Evolutionary conservation across 257 asterid species (phyloP).

Genomic region (Solanum ossicruentum): DNA sequence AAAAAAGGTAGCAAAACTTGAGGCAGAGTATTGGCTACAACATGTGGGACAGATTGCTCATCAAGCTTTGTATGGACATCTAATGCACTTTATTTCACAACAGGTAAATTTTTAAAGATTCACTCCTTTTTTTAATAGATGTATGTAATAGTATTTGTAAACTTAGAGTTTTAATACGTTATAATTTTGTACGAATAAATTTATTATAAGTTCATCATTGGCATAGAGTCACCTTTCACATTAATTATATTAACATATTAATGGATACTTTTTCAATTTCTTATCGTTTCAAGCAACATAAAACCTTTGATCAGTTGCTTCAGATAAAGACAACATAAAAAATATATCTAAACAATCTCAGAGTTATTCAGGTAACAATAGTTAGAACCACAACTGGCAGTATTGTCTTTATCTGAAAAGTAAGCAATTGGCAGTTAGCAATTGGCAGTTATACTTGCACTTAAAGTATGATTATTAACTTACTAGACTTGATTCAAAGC

Average conservation of each 20-base stretch:
- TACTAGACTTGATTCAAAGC: no score
- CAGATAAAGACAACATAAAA: not conserved
- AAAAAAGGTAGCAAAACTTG: no score
- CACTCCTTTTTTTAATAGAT: no score
- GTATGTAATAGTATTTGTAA: no score
- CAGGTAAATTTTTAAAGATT: no score
- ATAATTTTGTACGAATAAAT: no score
- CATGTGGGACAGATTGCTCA: no score
- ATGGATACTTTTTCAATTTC: conserved; percentile 86
- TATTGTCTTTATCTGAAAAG: conserved; percentile 78
- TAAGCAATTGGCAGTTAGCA: conserved; percentile 68
- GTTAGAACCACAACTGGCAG: conserved; percentile 85
- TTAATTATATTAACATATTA: conserved; percentile 21
- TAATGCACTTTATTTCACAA: no score
- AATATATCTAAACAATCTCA: conserved; percentile 28
- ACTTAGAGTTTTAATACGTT: no score
- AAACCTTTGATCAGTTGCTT: conserved; percentile 83
- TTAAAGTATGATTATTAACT: conserved; percentile 34
- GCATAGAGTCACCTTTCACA: not conserved
- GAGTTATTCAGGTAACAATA: conserved; percentile 35
- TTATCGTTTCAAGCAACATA: conserved; percentile 75
- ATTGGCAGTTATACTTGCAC: conserved; percentile 70
- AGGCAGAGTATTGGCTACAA: no score
- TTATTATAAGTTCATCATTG: not conserved
- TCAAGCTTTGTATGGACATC: no score